Conservation (phyloP, 495 filamentous ascomycete genomes). For the Aspergillus steynii region DNA sequence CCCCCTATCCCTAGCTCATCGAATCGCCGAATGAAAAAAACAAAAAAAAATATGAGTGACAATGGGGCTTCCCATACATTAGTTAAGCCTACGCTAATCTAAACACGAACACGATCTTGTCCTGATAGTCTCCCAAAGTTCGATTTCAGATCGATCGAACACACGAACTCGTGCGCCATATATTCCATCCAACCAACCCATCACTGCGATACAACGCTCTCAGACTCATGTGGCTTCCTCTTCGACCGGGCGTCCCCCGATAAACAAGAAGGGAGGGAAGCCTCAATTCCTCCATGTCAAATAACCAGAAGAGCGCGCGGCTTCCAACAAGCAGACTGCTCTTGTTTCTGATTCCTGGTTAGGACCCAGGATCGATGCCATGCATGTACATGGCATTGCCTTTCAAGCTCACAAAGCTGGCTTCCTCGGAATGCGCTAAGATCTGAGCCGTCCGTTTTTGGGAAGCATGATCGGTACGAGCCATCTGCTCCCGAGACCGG, state of each 20-base stretch:
- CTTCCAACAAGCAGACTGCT: not conserved
- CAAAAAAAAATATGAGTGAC: no score
- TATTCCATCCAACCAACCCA: not conserved
- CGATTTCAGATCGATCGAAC: not conserved
- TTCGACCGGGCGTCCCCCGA: no score
- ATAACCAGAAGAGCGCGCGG: not conserved
- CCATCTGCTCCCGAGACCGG: constrained; percentile 29
- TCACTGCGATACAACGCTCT: no score
- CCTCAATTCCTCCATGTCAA: no score
- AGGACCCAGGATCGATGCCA: constrained; percentile 22
- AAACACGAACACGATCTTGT: not conserved
- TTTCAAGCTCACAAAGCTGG: constrained; percentile 34
- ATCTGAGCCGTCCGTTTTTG: constrained; percentile 32
- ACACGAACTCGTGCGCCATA: not conserved
- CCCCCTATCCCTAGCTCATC: no score
- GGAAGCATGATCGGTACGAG: constrained; percentile 26
- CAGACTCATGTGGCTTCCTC: no score
- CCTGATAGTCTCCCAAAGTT: not conserved
- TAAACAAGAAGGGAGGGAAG: no score
- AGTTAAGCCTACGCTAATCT: not conserved
- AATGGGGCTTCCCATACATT: not conserved
- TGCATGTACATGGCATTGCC: constrained; percentile 45
- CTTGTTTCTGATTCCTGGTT: not conserved
- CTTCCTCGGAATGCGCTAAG: constrained; percentile 33
- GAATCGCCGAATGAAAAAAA: no score